A percentile compares a stretch with the other conserved stretches of the same genome.
Evolutionary conservation across 352 stramenopile species (phyloP).

Genomic region (Phytophthora pistaciae): DNA sequence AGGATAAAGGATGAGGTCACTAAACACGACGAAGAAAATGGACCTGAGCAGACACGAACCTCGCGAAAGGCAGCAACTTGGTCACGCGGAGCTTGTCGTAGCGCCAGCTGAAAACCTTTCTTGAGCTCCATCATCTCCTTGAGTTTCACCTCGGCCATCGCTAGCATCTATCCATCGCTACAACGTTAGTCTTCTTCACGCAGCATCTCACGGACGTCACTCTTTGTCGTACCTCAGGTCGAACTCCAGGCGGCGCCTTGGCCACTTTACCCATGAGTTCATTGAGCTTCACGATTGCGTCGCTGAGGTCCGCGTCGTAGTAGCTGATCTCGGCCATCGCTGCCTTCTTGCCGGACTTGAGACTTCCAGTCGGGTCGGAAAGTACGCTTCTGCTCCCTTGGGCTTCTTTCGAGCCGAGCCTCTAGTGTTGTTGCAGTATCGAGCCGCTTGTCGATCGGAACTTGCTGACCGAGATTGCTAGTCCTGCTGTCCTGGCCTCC

Average conservation of each 20-base stretch:
- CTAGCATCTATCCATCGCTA: slow-evolving; percentile 59
- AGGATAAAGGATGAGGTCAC: background rate
- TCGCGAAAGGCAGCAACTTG: slow-evolving; percentile 75
- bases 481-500: slow-evolving; percentile 9
- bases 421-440: slow-evolving; percentile 1
- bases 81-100: slow-evolving; percentile 80
- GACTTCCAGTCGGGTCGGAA: slow-evolving; percentile 2
- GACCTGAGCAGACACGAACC: slow-evolving; percentile 36
- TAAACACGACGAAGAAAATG: background rate
- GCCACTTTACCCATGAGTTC: slow-evolving; percentile 86
- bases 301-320: slow-evolving; percentile 87
- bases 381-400: slow-evolving; percentile 8
- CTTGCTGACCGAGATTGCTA: slow-evolving; percentile 12
- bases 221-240: slow-evolving; percentile 57
- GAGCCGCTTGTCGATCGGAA: slow-evolving; percentile 11
- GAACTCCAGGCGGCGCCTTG: slow-evolving; percentile 77
- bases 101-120: slow-evolving; percentile 85
- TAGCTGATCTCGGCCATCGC: slow-evolving; percentile 89
- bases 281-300: slow-evolving; percentile 87
- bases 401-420: slow-evolving; percentile 7
- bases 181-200: background rate
- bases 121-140: slow-evolving; percentile 87
- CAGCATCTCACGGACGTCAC: background rate
- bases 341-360: background rate
- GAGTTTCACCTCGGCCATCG: slow-evolving; percentile 84